A percentile compares a stretch with the other conserved stretches of the same genome.
These are phyloP conservation scores for Ceratocystis diversiconidia DNA, from an alignment of 2,329 filamentous ascomycete genomes.

Conservation along the genomic window DNA sequence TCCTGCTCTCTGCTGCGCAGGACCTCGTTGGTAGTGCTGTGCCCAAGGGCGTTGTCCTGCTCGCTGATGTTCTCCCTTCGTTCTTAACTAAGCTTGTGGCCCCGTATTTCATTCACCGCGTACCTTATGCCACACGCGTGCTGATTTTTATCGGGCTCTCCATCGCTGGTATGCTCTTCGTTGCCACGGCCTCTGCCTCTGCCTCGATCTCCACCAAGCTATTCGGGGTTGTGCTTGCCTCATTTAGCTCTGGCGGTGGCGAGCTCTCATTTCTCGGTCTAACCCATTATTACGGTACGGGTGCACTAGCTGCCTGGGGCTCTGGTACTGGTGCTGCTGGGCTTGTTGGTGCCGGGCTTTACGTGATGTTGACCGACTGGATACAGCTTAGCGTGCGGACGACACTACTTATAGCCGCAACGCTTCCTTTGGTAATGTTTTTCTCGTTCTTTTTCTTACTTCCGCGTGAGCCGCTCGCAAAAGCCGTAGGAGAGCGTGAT, in stretches of 20 bases:
- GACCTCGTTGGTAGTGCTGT: constrained; percentile 76
- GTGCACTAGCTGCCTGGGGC: constrained; percentile 80
- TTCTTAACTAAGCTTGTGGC: constrained; percentile 78
- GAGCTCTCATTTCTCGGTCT: constrained; percentile 84
- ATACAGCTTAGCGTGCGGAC: constrained; percentile 58
- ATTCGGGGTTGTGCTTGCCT: constrained; percentile 69
- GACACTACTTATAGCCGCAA: constrained; percentile 64
- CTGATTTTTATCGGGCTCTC: constrained; percentile 62
- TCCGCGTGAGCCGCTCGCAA: constrained; percentile 51
- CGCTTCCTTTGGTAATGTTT: constrained; percentile 69
- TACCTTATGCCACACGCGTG: constrained; percentile 68
- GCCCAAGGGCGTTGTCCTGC: constrained; percentile 82
- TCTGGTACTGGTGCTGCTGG: constrained; percentile 85
- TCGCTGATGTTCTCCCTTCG: constrained; percentile 82
- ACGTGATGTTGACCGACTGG: constrained; percentile 72
- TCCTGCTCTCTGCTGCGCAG: constrained; percentile 87
- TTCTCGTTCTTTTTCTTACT: constrained; percentile 73
- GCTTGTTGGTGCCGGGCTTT: constrained; percentile 71
- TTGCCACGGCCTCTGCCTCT: constrained; percentile 56
- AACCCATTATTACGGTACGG: constrained; percentile 83
- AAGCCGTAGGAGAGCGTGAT: constrained; percentile 30
- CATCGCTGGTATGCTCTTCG: constrained; percentile 72
- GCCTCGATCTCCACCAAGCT: constrained; percentile 55
- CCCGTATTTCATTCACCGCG: constrained; percentile 82
- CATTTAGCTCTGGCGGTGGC: constrained; percentile 70